Base-by-base conservation (phyloP, 257 asterid genomes). In the Solanum microdontum region DNA sequence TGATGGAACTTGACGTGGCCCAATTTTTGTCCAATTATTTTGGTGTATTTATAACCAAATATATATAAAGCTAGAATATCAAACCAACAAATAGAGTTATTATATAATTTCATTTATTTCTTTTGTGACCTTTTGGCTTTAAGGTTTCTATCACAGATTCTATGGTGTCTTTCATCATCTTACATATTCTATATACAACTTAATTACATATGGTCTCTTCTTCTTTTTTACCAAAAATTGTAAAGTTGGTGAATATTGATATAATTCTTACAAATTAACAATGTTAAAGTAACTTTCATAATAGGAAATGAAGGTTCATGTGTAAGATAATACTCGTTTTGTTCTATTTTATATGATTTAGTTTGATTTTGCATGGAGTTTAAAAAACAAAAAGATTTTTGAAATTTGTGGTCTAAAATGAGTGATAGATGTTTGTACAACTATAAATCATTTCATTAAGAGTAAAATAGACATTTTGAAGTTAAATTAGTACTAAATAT, bases 401-500 rank as follows among this genome's bases (percentile, higher is more conserved):
- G 0, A 51, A 51, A 51, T 17, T 51, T 15, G 9, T 17, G n/a
- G 3, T 51, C 0, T 51, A 51, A 51, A 6, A 51, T 6, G 19
- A 51, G 1, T 0, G 62, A 51, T 51, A 51, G 23, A 0, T 51
- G 1, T 51, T 51, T 51, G 23, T 0, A 0, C 19, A 7, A 0
- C 4, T 55, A 55, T 17, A 51, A 51, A 51, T 51, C 8, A 51
- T 51, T 17, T 51, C 7, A 51, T 55, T 17, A 55, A 55, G 0
- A 17, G 4, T 55, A 2, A 55, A 55, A 55, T 17, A 2, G 8
- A 55, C 6, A 5, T 55, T 55, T 55, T 4, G 7, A 48, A 51
- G 3, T 51, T 51, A 51, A 51, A 6, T 51, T 4, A 51, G 7
- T 51, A 51, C 7, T 51, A 51, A 51, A 51, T 51, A 5, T 51